Conservation (phyloP, 495 filamentous ascomycete genomes). For the Lepidopterella palustris region DNA sequence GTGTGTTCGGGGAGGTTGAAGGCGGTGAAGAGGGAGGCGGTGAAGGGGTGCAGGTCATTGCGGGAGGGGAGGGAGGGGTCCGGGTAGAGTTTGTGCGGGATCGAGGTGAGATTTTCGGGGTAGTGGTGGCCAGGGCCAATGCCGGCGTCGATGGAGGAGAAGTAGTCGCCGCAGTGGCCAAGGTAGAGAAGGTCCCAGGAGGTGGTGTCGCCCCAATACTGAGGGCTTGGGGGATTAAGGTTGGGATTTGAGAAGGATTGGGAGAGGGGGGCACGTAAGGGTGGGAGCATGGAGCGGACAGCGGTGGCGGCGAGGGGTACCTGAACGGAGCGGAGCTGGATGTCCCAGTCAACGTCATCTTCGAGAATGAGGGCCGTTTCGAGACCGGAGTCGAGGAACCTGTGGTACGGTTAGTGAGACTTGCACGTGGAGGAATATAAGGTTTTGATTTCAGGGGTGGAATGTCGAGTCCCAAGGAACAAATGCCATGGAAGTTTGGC, state of each 20-base stretch:
- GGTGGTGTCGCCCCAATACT: conserved; percentile 33
- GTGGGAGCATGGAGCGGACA: conserved; percentile 21
- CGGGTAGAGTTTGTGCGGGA: conserved; percentile 24
- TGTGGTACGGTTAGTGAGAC: conserved; percentile 5
- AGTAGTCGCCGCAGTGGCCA: conserved; percentile 41
- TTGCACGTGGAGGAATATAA: background rate
- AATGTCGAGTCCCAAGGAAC: too few relatives aligned
- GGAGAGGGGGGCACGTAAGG: too few relatives aligned
- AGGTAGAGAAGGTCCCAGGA: conserved; percentile 42
- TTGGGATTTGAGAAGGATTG: conserved; percentile 5
- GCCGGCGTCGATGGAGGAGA: conserved; percentile 17
- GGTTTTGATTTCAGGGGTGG: too few relatives aligned
- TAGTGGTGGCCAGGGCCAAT: conserved; percentile 23
- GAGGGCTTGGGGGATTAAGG: conserved; percentile 6
- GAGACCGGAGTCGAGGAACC: conserved; percentile 39
- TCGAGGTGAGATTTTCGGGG: conserved; percentile 13
- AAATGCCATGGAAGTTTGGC: too few relatives aligned
- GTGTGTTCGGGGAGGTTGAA: conserved; percentile 27
- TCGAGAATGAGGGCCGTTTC: conserved; percentile 44
- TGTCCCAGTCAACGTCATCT: conserved; percentile 46
- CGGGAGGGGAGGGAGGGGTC: conserved; percentile 26
- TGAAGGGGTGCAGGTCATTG: conserved; percentile 31
- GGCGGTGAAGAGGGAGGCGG: conserved; percentile 23
- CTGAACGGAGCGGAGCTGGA: conserved; percentile 34
- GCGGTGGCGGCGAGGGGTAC: conserved; percentile 31